Evolutionary conservation across 129 eudicot species (phyloP).

Genomic region (Saposhnikovia divaricata): DNA sequence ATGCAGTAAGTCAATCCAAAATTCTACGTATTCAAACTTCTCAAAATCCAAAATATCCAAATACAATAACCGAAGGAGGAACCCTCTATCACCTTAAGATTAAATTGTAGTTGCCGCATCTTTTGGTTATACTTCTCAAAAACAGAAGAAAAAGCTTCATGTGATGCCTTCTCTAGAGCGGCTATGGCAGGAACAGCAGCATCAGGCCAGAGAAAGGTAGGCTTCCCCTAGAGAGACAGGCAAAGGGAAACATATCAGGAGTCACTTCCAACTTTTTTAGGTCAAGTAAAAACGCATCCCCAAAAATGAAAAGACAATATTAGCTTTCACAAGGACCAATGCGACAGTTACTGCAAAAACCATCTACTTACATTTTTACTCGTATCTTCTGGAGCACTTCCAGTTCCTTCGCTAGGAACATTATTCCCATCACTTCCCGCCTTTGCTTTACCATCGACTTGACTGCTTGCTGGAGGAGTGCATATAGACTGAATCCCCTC

Average conservation of each 20-base stretch:
- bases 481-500: slow-evolving; percentile 55
- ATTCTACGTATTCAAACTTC: neutral
- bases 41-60: neutral
- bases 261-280: neutral
- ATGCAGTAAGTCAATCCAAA: neutral
- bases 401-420: slow-evolving; percentile 16
- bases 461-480: slow-evolving; percentile 26
- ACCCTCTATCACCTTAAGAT: slow-evolving; percentile 64
- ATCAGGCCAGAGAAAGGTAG: slow-evolving; percentile 66
- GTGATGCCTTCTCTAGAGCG: slow-evolving; percentile 84
- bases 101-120: slow-evolving; percentile 65
- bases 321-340: neutral
- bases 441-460: slow-evolving; percentile 31
- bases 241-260: neutral
- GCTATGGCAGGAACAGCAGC: slow-evolving; percentile 68
- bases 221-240: slow-evolving; percentile 18
- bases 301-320: neutral
- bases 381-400: slow-evolving; percentile 30
- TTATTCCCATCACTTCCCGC: slow-evolving; percentile 18
- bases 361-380: slow-evolving; percentile 29
- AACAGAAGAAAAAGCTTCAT: slow-evolving; percentile 62
- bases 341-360: neutral
- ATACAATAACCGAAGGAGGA: neutral
- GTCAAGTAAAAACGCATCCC: neutral
- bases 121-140: slow-evolving; percentile 81